Base-by-base conservation (phyloP, 2,329 filamentous ascomycete species). In the Intubia oerlemansii region DNA sequence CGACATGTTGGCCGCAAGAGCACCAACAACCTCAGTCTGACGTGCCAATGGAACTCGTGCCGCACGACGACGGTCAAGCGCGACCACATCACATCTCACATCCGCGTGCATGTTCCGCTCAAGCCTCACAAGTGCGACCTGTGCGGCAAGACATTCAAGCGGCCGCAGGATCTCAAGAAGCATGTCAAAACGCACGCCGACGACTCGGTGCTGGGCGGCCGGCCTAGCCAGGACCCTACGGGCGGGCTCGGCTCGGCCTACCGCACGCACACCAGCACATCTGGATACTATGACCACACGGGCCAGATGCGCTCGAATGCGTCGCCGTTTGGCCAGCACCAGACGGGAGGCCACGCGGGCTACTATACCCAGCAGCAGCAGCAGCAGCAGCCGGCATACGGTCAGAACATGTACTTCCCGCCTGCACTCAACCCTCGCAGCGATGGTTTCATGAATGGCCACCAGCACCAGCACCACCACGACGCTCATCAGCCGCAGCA, bases 91-190 rank as follows among this genome's bases (percentile, higher is more conserved):
- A 98, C 88, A 28, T 95, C 88, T 28, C 88, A 98, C 54, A 93
- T 98, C 43, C 80, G 88, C 39, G 88, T 95, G 30, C 88, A 98
- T 50, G 85, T 98, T n/a, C 88, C 88, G 1, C 61, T 98, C 36
- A 98, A 98, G 64, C 88, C 88, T 40, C 88, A 98, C 60, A 95
- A 93, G 56, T 98, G 88, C 52, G 84, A 93, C 48, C 91, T 93
- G 55, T 98, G 88, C 48, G 81, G 81, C 48, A 98, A 98, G 61
- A 84, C 84, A 2, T 98, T 98, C 66, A 98, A 98, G 68, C 78
- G 88, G 19, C 88, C 88, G 3, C 88, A 98, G 57, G 88, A 98
- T 58, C 53, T 98, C 44, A 95, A 98, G 70, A 98, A 98, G 61
- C 88, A 98, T 50, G 82, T 95, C 53, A 98, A 95, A 71, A 95